Base-by-base conservation (phyloP, 257 asterid genomes). In the Lithospermum erythrorhizon region DNA sequence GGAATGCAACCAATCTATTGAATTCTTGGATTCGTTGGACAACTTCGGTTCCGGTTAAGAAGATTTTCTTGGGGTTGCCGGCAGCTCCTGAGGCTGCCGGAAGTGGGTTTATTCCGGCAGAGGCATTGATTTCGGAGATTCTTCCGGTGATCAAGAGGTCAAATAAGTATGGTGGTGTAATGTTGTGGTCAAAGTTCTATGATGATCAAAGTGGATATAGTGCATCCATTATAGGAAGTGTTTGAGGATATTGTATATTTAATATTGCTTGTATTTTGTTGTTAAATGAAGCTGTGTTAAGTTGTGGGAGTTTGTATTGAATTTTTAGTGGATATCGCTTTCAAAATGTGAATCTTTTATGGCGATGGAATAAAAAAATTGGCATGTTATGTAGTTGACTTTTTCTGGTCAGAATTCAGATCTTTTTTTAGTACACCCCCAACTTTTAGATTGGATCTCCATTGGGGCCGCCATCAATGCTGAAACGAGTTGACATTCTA, bases 101-200 rank as follows among this genome's bases (percentile, higher is more conserved):
- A 6, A 78, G 85, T 57, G 96, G 96, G 29, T 88, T 70, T 58
- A 70, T 83, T 58, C 86, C 89, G 66, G 68, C 83, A 55, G 68
- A 63, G 1, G 80, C 69, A 61, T 65, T 81, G 71, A 71, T 65
- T 27, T 53, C 67, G 35, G 65, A 79, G 68, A 72, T 85, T 37
- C 69, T 83, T 4, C 90, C 95, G 68, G 79, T 30, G 74, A 85
- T 85, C 4, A 70, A 29, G 54, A 70, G 58, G 22, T 79, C 86
- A 29, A 51, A 21, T 9, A 75, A 76, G 63, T 87, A 81, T 11
- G 95, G 96, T 2, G 96, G 96, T 8, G 90, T 83, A 55, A 88
- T 88, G 93, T 78, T 88, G 53, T 85, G 93, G 96, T 81, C 91
- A 2, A 79, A 76, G 72, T 81, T 45, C 24, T 66, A 79, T 81